Evolutionary conservation across 2,329 filamentous ascomycete genomes (phyloP), one percentile per base, ranked within the genome.

Genomic region (Fusarium sulawesiense): DNA sequence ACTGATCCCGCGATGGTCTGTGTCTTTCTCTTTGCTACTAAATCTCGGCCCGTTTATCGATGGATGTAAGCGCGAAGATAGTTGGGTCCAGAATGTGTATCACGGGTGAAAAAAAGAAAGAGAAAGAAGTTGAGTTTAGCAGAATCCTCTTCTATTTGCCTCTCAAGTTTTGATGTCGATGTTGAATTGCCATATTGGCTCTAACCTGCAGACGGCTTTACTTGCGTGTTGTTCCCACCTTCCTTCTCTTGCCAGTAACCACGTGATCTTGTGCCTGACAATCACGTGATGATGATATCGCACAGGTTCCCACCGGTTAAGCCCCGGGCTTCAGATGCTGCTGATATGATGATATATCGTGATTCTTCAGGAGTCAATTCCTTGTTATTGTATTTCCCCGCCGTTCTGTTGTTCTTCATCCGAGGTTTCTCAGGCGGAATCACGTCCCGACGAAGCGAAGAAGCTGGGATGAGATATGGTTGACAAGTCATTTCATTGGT

Each of bases 371-470:
- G 44, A 34, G 10, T 23, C 30, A 29, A 27, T 46, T 67, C 14
- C n/a, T 23, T 49, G 10, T 45, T 58, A 47, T 12, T 51, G 7
- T 16, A 23, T 40, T 45, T 41, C 64, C 56, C 40, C 46, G 53
- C 53, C 56, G 54, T 30, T 18, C 21, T 42, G 12, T 25, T 50
- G 32, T 18, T 47, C 20, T 42, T 48, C 13, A 48, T 34, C 49
- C 59, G 29, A 59, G 34, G 32, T 29, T 58, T 40, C 37, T 23
- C 44, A 53, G 54, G 32, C 71, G 71, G 71, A 70, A 51, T 56
- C 27, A 70, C 71, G 71, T 67, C 49, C 71, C 71, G 71, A 64
- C 34, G 56, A 69, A 61, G 68, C 71, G 71, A 58, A 18, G 30
- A 56, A 48, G 47, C 34, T 58, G 46, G 44, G 34, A 55, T 48